Evolutionary conservation across 2,329 filamentous ascomycete genomes (phyloP).

Genomic region (Colletotrichum sp.): DNA sequence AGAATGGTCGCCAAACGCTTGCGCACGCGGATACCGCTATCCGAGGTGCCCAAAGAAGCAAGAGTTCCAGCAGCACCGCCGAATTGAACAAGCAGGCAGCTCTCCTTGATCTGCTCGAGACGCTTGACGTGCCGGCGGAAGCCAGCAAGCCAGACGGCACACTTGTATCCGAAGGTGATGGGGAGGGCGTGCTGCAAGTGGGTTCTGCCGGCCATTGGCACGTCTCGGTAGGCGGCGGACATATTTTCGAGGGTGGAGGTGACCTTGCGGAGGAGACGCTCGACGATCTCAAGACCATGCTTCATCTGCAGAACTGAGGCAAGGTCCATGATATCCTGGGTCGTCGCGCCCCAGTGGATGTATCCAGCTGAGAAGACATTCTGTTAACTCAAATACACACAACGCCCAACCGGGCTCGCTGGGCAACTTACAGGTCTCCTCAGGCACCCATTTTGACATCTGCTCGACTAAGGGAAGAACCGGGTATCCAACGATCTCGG

Average conservation of each 20-base stretch:
- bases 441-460: conserved; percentile 39
- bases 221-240: conserved; percentile 50
- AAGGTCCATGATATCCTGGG: conserved; percentile 63
- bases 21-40: conserved; percentile 52
- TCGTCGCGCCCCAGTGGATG: conserved; percentile 63
- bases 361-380: conserved; percentile 32
- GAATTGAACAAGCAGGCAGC: conserved; percentile 57
- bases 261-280: conserved; percentile 45
- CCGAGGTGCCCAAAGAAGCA: conserved; percentile 52
- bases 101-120: conserved; percentile 47
- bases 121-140: conserved; percentile 53
- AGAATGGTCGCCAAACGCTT: conserved; percentile 53
- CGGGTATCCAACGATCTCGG: conserved; percentile 59
- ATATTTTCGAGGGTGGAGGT: conserved; percentile 45
- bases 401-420: background rate
- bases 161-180: conserved; percentile 62
- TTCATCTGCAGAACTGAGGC: conserved; percentile 59
- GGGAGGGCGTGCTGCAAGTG: conserved; percentile 63
- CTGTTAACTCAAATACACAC: background rate
- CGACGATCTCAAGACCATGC: conserved; percentile 50
- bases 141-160: conserved; percentile 56
- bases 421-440: conserved; percentile 28
- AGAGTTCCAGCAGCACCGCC: conserved; percentile 61
- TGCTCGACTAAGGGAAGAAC: conserved; percentile 56
- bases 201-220: conserved; percentile 61